Evolutionary conservation across 495 filamentous ascomycete species (phyloP), one percentile per base, ranked within the genome.

Genomic region (Pyrenula aspistea): DNA sequence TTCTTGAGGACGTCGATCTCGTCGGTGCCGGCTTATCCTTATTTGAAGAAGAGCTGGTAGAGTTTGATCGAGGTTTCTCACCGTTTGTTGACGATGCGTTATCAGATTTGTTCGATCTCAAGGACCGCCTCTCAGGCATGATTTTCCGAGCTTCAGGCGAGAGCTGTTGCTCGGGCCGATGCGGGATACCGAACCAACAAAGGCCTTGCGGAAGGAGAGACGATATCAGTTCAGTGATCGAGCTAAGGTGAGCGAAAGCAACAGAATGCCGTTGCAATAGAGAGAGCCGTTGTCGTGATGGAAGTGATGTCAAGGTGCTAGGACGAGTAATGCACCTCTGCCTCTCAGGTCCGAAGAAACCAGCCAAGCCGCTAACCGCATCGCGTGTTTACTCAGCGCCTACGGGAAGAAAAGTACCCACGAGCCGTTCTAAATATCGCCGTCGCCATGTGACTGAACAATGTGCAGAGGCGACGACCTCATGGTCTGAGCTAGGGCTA

Each of bases 91-190:
- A 78, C 60, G 77, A 78, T 59, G 77, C 76, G 58, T 72, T 71
- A 57, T 80, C 77, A 56, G 71, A 70, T 61, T 80, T 80, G 70
- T 75, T 80, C 56, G 78, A 81, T 71, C 78, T 71, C 63, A 80
- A 65, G 63, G 73, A 78, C 57, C 77, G 76, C 70, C 76, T 74
- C 69, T 80, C 77, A 67, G 77, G 77, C 77, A 80, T 80, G 61
- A 72, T 77, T 71, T 62, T n/a, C n/a, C n/a, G n/a, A n/a, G n/a
- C 8, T 15, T 42, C 31, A 42, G 31, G 31, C 31, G 31, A n/a
- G n/a, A 42, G 31, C 31, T 42, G 31, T 4, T 8, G 31, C 31
- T 42, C 31, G 31, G 31, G 31, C 31, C 31, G 31, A 42, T 23
- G 12, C 25, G 22, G 1, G 22, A 48, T 36, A 48, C 3, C 12